Base-by-base conservation (phyloP, 768 basidiomycete species). In the Austroboletus eburneus region DNA sequence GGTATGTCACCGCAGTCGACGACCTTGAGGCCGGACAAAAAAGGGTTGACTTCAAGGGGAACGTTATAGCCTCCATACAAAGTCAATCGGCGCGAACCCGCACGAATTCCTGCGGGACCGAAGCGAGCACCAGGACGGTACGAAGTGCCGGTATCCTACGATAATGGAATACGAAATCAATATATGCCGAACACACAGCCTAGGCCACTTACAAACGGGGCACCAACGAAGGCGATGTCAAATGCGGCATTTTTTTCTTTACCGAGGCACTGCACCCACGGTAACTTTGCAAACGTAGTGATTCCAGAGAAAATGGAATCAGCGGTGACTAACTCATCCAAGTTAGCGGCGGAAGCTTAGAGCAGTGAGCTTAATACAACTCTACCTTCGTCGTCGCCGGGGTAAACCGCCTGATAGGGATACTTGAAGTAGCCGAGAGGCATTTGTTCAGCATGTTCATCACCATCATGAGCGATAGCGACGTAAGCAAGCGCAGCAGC, bases 81-180 rank as follows among this genome's bases (percentile, higher is more conserved):
- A 9, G 85, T 85, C 55, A 87, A 64, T 20, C 88, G 77, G 50
- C 89, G 80, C 10, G 84, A 86, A 5, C 88, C 88, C 22, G 80
- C 79, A 36, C 91, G 80, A 54, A 92, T 88, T 12, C 86, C 91
- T 32, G 84, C 79, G 41, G 89, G 90, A 7, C 91, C 90, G 50
- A 92, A 92, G 13, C 90, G 78, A 25, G 90, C 91, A 30, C 90
- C 90, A 2, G 86, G 85, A 7, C 88, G 75, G 63, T 87, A 91
- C 39, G 84, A 84, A 5, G 86, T 85, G 1, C 79, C 81, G 20
- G 83, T 85, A 46, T 87, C 82, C 81, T 83, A 24, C 12, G 27
- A n/a, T 12, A 27, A 27, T 27, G 51, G 16, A 22, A 34, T 41
- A 12, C 36, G 42, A 4, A 20, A 35, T 27, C 12, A 12, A 27